phyloP scores from a whole-genome alignment of 208 protist species.

The Herpetomonas samuelpessoai region DNA sequence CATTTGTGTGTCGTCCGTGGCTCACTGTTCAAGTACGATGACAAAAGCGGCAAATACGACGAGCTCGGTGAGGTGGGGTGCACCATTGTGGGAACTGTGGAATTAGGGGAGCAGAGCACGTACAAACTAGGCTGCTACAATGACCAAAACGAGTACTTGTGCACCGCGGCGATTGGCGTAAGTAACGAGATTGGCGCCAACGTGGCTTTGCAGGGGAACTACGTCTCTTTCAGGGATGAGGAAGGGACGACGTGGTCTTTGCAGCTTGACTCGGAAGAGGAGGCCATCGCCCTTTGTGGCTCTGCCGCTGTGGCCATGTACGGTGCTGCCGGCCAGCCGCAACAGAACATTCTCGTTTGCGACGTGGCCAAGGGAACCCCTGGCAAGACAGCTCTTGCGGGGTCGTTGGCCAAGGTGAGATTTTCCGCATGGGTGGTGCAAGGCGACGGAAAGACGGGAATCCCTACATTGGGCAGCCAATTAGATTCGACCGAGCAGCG shows the following conservation, averaged over 20 bases:
- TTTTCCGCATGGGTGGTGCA: conserved; percentile 72
- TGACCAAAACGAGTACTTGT: conserved; percentile 63
- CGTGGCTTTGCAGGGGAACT: conserved; percentile 49
- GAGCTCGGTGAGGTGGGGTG: conserved; percentile 57
- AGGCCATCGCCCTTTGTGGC: conserved; percentile 48
- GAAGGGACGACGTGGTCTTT: conserved; percentile 58
- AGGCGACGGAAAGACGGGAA: conserved; percentile 13
- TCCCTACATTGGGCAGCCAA: conserved; percentile 60
- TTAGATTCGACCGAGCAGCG: conserved; percentile 55
- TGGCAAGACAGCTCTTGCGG: conserved; percentile 53
- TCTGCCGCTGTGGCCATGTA: conserved; percentile 73
- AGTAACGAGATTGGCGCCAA: conserved; percentile 68
- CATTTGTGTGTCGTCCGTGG: conserved; percentile 50
- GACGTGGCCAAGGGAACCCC: conserved; percentile 40
- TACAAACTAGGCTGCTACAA: conserved; percentile 83
- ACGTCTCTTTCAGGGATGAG: conserved; percentile 75
- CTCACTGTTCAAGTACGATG: conserved; percentile 47
- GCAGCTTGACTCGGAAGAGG: conserved; percentile 42
- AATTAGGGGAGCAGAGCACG: conserved; percentile 19
- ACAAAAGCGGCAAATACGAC: conserved; percentile 37
- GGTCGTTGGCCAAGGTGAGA: conserved; percentile 44
- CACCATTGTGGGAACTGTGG: conserved; percentile 51
- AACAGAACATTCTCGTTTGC: conserved; percentile 47
- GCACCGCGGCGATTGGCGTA: conserved; percentile 49
- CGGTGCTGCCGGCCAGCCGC: conserved; percentile 49